These are phyloP conservation scores for Candida sakaeoensis DNA, from an alignment of 805 yeast species.

Conservation along the genomic window DNA sequence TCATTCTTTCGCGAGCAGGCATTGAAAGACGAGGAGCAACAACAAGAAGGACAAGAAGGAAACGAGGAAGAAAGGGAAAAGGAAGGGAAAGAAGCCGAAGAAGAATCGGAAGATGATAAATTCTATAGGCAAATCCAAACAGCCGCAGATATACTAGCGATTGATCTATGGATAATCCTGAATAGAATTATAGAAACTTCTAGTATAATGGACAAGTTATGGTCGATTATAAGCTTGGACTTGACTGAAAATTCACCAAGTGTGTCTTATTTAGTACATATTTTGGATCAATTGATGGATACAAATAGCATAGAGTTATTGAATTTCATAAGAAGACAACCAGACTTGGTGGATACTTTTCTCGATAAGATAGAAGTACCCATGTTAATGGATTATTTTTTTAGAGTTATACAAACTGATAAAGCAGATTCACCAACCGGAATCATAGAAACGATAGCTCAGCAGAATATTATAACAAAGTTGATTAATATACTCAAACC, in stretches of 20 bases:
- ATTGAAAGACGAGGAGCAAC: slow-evolving; percentile 19
- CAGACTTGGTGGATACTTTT: slow-evolving; percentile 72
- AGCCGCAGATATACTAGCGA: slow-evolving; percentile 37
- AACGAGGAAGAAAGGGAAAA: slow-evolving; percentile 8
- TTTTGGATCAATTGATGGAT: slow-evolving; percentile 83
- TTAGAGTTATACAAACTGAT: slow-evolving; percentile 89
- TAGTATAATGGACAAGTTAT: slow-evolving; percentile 34
- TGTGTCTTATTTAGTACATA: slow-evolving; percentile 46
- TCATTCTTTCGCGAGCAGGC: slow-evolving; percentile 36
- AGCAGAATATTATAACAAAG: slow-evolving; percentile 69
- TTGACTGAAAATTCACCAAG: slow-evolving; percentile 36
- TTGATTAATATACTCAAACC: slow-evolving; percentile 71
- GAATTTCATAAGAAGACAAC: slow-evolving; percentile 66
- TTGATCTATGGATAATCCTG: slow-evolving; percentile 41
- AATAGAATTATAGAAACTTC: slow-evolving; percentile 43
- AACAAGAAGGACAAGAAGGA: slow-evolving; percentile 10
- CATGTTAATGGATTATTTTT: slow-evolving; percentile 86
- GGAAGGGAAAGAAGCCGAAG: slow-evolving; percentile 12
- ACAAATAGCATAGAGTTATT: slow-evolving; percentile 55
- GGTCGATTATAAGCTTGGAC: slow-evolving; percentile 35
- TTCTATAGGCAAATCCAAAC: slow-evolving; percentile 36
- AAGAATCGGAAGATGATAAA: slow-evolving; percentile 30
- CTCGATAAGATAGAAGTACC: slow-evolving; percentile 88
- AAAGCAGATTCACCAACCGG: slow-evolving; percentile 88
- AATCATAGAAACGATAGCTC: slow-evolving; percentile 68